Evolutionary conservation across 192 early-diverging fungal species (phyloP).

Genomic region (Borealophlyctis nickersoniae): DNA sequence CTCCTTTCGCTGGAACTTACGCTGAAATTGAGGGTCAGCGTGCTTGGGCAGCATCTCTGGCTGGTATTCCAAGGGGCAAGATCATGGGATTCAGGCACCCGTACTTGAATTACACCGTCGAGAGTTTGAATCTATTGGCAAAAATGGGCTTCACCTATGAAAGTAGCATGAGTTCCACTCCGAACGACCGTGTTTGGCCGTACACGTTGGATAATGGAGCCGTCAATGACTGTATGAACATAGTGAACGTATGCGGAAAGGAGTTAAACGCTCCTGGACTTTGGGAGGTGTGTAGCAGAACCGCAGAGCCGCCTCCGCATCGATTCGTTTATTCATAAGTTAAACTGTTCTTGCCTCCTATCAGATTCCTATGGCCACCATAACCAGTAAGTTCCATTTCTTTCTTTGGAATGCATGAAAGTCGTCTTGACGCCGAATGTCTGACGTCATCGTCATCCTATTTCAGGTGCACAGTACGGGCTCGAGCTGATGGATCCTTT

Average conservation of each 20-base stretch:
- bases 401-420: conserved; percentile 2
- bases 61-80: conserved; percentile 29
- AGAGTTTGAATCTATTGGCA: conserved; percentile 15
- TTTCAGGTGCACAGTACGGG: too few relatives aligned
- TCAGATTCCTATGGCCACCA: conserved; percentile 26
- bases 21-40: conserved; percentile 32
- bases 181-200: conserved; percentile 29
- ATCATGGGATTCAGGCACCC: conserved; percentile 35
- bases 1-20: conserved; percentile 24
- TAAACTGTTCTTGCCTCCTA: too few relatives aligned
- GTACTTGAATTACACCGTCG: conserved; percentile 28
- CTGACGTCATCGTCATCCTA: too few relatives aligned
- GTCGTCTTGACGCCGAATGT: conserved; percentile 10
- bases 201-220: conserved; percentile 40
- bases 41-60: conserved; percentile 18
- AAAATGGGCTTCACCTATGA: conserved; percentile 38
- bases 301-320: too few relatives aligned
- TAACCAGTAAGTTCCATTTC: background rate
- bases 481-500: conserved; percentile 38
- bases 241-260: conserved; percentile 13
- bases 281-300: too few relatives aligned
- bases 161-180: conserved; percentile 21
- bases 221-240: conserved; percentile 27
- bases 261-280: conserved; percentile 25
- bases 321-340: too few relatives aligned